phyloP scores from a whole-genome alignment of 139 green algal species.

The Chlorella vulgaris region DNA sequence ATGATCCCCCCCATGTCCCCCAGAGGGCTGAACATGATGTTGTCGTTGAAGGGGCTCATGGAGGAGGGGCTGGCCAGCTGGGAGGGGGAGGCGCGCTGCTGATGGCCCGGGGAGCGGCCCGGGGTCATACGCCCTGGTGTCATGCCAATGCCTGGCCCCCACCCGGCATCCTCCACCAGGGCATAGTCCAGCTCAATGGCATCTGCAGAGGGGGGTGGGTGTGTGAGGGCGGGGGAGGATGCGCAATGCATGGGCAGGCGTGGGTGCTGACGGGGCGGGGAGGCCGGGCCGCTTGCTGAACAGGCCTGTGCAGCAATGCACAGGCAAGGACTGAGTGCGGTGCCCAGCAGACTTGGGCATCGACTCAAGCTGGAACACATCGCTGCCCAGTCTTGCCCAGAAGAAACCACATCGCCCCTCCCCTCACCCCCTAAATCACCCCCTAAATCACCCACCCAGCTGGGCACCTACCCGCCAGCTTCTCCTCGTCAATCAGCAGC shows the following conservation, averaged over 20 bases:
- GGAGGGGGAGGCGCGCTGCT: conserved; percentile 55
- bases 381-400: not conserved
- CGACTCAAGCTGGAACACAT: too few species aligned
- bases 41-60: conserved; percentile 59
- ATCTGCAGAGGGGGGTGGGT: conserved; percentile 38
- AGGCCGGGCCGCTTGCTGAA: too few species aligned
- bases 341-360: too few species aligned
- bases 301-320: too few species aligned
- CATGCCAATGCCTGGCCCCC: conserved; percentile 24
- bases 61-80: conserved; percentile 52
- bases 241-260: not conserved
- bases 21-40: conserved; percentile 67
- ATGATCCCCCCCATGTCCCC: conserved; percentile 26
- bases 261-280: not conserved
- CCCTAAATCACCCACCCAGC: not conserved
- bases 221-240: not conserved
- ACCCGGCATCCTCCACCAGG: conserved; percentile 14
- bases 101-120: conserved; percentile 38
- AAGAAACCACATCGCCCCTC: not conserved
- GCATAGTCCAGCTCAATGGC: conserved; percentile 81
- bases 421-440: not conserved
- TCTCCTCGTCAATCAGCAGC: conserved; percentile 91
- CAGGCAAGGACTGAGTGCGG: too few species aligned
- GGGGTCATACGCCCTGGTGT: conserved; percentile 62
- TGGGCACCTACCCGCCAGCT: conserved; percentile 58